Conservation (phyloP, 148 eudicot species). For the Cornus florida region DNA sequence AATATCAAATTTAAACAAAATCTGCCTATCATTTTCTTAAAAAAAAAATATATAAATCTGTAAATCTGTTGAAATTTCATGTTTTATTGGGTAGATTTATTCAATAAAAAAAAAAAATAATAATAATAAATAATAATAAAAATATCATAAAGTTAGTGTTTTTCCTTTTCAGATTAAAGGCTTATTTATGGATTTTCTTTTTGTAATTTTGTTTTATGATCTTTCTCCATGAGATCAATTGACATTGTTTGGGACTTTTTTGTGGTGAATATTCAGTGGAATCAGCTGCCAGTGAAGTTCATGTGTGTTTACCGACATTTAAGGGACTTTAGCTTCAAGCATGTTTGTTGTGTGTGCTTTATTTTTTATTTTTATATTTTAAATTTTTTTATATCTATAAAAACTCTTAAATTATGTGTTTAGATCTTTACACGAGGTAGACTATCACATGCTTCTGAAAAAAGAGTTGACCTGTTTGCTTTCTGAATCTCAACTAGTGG, state of each 20-base stretch:
- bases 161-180: conserved; percentile 22
- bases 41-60: neutral
- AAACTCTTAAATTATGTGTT: conserved; percentile 19
- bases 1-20: neutral
- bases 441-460: conserved; percentile 56
- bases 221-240: conserved; percentile 8
- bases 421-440: conserved; percentile 38
- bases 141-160: conserved; percentile 21
- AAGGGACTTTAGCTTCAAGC: conserved; percentile 24
- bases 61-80: neutral
- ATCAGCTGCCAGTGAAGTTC: conserved; percentile 15
- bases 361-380: too few species aligned
- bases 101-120: neutral
- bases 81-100: neutral
- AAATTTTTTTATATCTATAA: conserved; percentile 15
- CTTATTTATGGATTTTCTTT: conserved; percentile 15
- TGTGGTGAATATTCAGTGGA: conserved; percentile 18
- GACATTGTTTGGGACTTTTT: neutral
- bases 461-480: conserved; percentile 39
- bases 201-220: conserved; percentile 25
- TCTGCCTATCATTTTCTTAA: neutral
- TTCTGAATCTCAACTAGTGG: conserved; percentile 32
- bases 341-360: conserved; percentile 8
- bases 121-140: too few species aligned
- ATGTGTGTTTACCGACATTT: conserved; percentile 33